Evolutionary conservation across 768 basidiomycete genomes (phyloP).

Genomic region (Tremella yokohamensis): DNA sequence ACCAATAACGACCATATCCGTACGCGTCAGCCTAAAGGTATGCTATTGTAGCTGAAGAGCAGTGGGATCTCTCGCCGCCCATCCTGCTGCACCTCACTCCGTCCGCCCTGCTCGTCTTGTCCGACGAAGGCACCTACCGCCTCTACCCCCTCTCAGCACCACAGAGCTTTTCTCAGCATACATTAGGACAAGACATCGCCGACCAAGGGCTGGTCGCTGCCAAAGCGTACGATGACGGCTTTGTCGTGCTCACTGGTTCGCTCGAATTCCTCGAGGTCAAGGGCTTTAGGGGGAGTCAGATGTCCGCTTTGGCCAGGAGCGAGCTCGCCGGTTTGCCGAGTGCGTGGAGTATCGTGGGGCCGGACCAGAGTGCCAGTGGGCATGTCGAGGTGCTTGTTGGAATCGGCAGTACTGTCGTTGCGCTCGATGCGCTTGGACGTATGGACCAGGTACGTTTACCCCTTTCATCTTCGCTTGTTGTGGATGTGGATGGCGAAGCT

Average conservation of each 20-base stretch:
- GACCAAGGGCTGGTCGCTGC: slow-evolving; percentile 80
- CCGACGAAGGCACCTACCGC: slow-evolving; percentile 88
- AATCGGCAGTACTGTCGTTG: slow-evolving; percentile 71
- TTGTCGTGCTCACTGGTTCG: slow-evolving; percentile 77
- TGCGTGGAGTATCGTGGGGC: slow-evolving; percentile 84
- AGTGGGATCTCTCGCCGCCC: slow-evolving; percentile 75
- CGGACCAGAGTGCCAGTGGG: slow-evolving; percentile 80
- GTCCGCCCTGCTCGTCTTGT: slow-evolving; percentile 66
- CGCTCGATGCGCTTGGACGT: slow-evolving; percentile 81
- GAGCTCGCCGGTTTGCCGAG: slow-evolving; percentile 72
- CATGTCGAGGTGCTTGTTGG: slow-evolving; percentile 87
- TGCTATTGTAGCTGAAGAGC: background rate
- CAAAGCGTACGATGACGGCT: slow-evolving; percentile 75
- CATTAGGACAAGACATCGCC: slow-evolving; percentile 73
- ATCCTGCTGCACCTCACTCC: slow-evolving; percentile 59
- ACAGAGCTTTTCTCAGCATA: slow-evolving; percentile 78
- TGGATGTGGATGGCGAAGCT: slow-evolving; percentile 46
- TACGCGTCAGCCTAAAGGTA: slow-evolving; percentile 32
- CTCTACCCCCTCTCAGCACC: slow-evolving; percentile 61
- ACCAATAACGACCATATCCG: slow-evolving; percentile 52
- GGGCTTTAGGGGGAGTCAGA: slow-evolving; percentile 77
- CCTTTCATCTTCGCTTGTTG: background rate
- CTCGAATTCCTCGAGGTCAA: slow-evolving; percentile 78
- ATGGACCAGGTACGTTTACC: slow-evolving; percentile 61
- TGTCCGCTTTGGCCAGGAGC: slow-evolving; percentile 68